Percentiles rank a stretch among this genome's conserved stretches.
Conservation (phyloP, 2,329 filamentous ascomycete species). For the Penicillium glabrum region DNA sequence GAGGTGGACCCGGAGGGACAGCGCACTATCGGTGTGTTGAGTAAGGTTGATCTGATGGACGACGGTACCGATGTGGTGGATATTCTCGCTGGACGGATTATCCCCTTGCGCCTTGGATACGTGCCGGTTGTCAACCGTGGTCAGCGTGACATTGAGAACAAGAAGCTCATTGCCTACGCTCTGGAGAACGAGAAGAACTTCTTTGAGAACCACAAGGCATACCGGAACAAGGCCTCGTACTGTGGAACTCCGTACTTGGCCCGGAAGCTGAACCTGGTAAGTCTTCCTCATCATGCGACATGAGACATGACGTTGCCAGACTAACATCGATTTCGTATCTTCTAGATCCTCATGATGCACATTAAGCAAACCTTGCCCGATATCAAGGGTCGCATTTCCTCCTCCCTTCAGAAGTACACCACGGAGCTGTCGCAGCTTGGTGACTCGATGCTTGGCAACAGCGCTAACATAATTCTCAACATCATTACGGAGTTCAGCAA, state of each 20-base stretch:
- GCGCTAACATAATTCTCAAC: slow-evolving; percentile 92
- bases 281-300: slow-evolving; percentile 11
- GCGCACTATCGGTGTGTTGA: slow-evolving; percentile 95
- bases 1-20: slow-evolving; percentile 98
- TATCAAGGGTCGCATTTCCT: slow-evolving; percentile 95
- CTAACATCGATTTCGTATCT: not conserved
- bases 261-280: slow-evolving; percentile 84
- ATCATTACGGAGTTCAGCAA: slow-evolving; percentile 99
- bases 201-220: slow-evolving; percentile 98
- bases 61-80: slow-evolving; percentile 97
- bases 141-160: slow-evolving; percentile 97
- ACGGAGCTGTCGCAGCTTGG: slow-evolving; percentile 79
- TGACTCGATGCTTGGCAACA: slow-evolving; percentile 94
- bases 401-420: slow-evolving; percentile 88
- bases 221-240: slow-evolving; percentile 97
- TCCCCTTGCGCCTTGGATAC: slow-evolving; percentile 90
- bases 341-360: slow-evolving; percentile 96
- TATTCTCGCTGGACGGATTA: slow-evolving; percentile 95
- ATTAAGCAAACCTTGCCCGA: slow-evolving; percentile 99
- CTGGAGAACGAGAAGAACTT: slow-evolving; percentile 94
- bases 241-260: slow-evolving; percentile 97
- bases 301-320: not conserved
- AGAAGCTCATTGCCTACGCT: slow-evolving; percentile 86
- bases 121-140: slow-evolving; percentile 97
- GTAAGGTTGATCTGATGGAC: slow-evolving; percentile 99